phyloP scores from a whole-genome alignment of 257 asterid genomes.

The Gentiana macrophylla region DNA sequence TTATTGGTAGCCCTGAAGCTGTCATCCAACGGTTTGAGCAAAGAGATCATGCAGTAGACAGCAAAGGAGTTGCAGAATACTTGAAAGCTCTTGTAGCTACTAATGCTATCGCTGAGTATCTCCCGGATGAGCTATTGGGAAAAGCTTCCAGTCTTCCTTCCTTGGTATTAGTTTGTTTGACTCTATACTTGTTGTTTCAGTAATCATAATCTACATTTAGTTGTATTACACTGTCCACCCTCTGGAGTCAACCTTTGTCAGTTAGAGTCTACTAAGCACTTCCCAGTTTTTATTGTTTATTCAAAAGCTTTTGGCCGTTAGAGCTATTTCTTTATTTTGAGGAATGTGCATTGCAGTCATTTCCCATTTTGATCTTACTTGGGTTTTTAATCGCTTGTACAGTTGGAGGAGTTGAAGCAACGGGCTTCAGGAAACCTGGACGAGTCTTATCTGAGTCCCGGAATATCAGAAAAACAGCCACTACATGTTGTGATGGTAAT shows the following conservation, averaged over 20 bases:
- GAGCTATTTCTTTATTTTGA: too few species aligned
- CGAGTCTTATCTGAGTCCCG: conserved; percentile 67
- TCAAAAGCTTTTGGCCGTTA: too few species aligned
- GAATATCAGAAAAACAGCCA: conserved; percentile 82
- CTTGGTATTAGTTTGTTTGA: conserved; percentile 44
- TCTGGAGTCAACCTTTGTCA: background rate
- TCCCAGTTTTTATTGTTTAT: too few species aligned
- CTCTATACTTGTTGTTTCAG: background rate
- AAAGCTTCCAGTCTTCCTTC: conserved; percentile 90
- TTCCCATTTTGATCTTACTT: conserved; percentile 8
- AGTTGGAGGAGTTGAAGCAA: conserved; percentile 95
- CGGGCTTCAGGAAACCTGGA: conserved; percentile 73
- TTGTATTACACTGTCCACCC: background rate
- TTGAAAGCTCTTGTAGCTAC: conserved; percentile 83
- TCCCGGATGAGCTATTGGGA: conserved; percentile 94
- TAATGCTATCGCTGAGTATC: conserved; percentile 67
- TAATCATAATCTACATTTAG: too few species aligned
- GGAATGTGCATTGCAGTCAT: too few species aligned
- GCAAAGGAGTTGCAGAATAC: conserved; percentile 88
- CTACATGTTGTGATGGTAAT: conserved; percentile 95
- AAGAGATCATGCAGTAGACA: conserved; percentile 81
- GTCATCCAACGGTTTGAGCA: conserved; percentile 94
- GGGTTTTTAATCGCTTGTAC: conserved; percentile 19
- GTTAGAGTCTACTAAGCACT: background rate
- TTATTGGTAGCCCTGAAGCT: conserved; percentile 63